Conservation (phyloP, 2,329 filamentous ascomycete genomes). For the Tolypocladium amazonense region DNA sequence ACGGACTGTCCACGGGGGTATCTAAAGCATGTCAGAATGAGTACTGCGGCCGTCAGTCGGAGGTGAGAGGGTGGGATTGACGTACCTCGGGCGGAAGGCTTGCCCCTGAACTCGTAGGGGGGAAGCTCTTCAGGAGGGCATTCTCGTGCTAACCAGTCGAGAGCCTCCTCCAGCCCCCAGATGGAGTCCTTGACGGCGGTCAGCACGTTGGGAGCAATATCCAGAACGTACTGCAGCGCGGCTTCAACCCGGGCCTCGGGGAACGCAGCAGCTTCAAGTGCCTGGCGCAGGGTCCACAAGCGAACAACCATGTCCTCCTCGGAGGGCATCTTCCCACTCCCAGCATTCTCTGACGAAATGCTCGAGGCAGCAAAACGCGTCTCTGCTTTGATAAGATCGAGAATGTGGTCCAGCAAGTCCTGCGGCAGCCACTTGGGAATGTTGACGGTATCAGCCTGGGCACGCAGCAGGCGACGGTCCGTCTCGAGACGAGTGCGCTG, state of each 20-base stretch:
- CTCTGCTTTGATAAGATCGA: constrained; percentile 62
- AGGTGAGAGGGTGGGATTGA: not conserved
- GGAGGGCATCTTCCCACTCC: constrained; percentile 41
- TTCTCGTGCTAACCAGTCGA: constrained; percentile 85
- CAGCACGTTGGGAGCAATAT: constrained; percentile 53
- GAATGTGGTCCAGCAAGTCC: constrained; percentile 67
- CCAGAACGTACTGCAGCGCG: constrained; percentile 54
- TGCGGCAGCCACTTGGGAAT: constrained; percentile 69
- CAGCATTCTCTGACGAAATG: constrained; percentile 31
- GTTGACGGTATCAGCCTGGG: constrained; percentile 64
- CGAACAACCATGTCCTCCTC: constrained; percentile 73
- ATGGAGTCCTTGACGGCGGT: constrained; percentile 51
- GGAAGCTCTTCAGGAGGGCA: constrained; percentile 59
- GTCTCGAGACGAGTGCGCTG: constrained; percentile 73
- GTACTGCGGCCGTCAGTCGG: not conserved
- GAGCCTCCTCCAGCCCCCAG: constrained; percentile 77
- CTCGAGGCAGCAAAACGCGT: constrained; percentile 45
- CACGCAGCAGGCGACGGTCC: constrained; percentile 70
- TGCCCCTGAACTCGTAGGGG: constrained; percentile 47
- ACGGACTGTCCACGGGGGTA: constrained; percentile 37
- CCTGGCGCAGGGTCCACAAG: constrained; percentile 75
- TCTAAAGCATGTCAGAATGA: constrained; percentile 22
- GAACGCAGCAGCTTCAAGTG: constrained; percentile 60
- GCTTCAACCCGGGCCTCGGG: constrained; percentile 49
- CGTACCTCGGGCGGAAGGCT: constrained; percentile 25